Percentiles rank a stretch among this genome's conserved stretches.
Conservation (phyloP, 2,329 filamentous ascomycete genomes). For the Aspergillus sp. region DNA sequence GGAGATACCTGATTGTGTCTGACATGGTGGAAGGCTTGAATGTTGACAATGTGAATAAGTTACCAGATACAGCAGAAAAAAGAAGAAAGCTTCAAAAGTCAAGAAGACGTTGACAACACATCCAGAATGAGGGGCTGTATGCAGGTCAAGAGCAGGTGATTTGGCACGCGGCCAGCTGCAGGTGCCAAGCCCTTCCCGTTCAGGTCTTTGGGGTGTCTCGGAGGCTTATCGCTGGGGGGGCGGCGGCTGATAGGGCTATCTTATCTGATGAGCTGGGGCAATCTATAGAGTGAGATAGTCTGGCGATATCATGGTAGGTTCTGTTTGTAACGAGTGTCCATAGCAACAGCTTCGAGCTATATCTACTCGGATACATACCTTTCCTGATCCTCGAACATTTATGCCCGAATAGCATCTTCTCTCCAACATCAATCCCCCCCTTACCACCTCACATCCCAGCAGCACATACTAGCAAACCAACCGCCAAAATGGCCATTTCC, state of each 20-base stretch:
- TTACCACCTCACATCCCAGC: neutral
- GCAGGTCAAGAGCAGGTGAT: neutral
- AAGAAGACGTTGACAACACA: neutral
- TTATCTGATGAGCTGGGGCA: neutral
- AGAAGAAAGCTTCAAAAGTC: neutral
- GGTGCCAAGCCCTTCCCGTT: neutral
- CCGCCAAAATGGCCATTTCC: conserved; percentile 6
- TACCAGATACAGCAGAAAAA: too few relatives aligned
- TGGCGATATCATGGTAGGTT: too few relatives aligned
- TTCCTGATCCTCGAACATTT: neutral
- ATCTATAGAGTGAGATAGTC: too few relatives aligned
- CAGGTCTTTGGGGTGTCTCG: too few relatives aligned
- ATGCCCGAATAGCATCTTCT: neutral
- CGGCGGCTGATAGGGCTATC: neutral
- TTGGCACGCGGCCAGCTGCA: too few relatives aligned
- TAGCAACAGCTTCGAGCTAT: too few relatives aligned
- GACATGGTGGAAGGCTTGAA: neutral
- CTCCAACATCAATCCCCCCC: neutral
- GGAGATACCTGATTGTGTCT: conserved; percentile 22
- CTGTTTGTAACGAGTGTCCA: too few relatives aligned
- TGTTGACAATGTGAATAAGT: too few relatives aligned
- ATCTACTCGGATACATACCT: neutral
- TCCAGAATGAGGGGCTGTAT: neutral
- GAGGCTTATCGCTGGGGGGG: neutral
- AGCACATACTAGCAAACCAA: neutral